Conservation (phyloP, 495 filamentous ascomycete species). For the Clavariopsis aquatica region DNA sequence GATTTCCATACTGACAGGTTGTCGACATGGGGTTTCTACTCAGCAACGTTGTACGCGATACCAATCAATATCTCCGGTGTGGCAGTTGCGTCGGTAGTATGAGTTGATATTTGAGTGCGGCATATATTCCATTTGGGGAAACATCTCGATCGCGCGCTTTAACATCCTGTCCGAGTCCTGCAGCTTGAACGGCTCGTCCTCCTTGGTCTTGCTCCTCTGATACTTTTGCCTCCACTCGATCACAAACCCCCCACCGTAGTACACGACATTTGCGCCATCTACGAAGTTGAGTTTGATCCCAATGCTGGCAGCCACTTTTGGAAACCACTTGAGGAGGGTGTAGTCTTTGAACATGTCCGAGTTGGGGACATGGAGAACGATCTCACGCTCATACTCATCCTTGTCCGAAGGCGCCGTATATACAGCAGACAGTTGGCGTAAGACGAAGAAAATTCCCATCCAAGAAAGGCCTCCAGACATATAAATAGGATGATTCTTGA, state of each 20-base stretch:
- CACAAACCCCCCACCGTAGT: not conserved
- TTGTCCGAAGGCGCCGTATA: not conserved
- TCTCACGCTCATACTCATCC: not conserved
- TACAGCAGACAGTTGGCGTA: constrained; percentile 13
- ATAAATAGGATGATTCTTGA: not conserved
- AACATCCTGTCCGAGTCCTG: not conserved
- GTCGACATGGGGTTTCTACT: no score
- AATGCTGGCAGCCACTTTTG: constrained; percentile 1
- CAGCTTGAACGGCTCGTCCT: not conserved
- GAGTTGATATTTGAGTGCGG: no score
- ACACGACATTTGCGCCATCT: not conserved
- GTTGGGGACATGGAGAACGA: constrained; percentile 16
- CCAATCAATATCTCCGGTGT: no score
- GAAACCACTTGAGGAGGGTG: constrained; percentile 12
- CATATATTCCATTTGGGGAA: no score
- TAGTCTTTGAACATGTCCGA: constrained; percentile 6
- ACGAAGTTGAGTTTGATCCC: constrained; percentile 20
- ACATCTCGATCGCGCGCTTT: not conserved
- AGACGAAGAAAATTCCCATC: constrained; percentile 11
- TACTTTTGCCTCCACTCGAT: constrained; percentile 10
- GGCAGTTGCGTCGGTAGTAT: no score
- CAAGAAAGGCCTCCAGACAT: not conserved
- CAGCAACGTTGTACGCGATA: no score
- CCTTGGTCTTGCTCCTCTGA: not conserved
- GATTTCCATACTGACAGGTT: no score